phyloP scores from a whole-genome alignment of 768 basidiomycete species.

The Atractiella rhizophila region DNA sequence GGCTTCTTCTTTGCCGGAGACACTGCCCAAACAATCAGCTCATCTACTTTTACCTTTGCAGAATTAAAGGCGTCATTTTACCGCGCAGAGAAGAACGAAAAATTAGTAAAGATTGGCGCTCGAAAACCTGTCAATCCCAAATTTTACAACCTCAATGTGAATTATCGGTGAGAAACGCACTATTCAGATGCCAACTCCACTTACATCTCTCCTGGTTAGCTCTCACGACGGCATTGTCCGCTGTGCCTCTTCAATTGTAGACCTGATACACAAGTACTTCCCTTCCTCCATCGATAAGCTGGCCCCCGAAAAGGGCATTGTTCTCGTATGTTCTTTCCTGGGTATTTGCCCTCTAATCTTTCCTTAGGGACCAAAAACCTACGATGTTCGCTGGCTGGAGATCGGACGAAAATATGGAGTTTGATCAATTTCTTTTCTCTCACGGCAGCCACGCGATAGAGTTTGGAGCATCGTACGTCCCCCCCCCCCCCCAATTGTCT shows the following conservation, averaged over 20 bases:
- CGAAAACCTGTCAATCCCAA: conserved; percentile 1
- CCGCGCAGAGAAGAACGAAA: not conserved
- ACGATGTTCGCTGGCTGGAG: not conserved
- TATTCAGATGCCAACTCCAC: not conserved
- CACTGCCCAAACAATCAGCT: conserved; percentile 6
- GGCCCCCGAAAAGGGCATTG: not conserved
- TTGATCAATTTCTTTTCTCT: conserved; percentile 2
- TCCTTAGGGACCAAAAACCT: not conserved
- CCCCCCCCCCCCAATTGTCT: too few species aligned
- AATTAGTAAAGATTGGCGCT: not conserved
- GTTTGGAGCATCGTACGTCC: conserved; percentile 1
- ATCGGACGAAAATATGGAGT: not conserved
- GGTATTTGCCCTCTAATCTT: too few species aligned
- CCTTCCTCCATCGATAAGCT: conserved; percentile 3
- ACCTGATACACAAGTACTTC: not conserved
- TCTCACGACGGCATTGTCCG: conserved; percentile 1
- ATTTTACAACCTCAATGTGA: not conserved
- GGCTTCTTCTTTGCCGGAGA: conserved; percentile 8
- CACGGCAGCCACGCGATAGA: not conserved
- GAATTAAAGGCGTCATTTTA: conserved; percentile 8
- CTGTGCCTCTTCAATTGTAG: conserved; percentile 2
- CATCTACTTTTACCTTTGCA: conserved; percentile 1
- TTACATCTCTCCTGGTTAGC: not conserved
- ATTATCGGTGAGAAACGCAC: not conserved
- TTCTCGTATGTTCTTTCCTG: too few species aligned